phyloP scores from a whole-genome alignment of 73 alveolate species.

The Tetrahymena thermophila region DNA sequence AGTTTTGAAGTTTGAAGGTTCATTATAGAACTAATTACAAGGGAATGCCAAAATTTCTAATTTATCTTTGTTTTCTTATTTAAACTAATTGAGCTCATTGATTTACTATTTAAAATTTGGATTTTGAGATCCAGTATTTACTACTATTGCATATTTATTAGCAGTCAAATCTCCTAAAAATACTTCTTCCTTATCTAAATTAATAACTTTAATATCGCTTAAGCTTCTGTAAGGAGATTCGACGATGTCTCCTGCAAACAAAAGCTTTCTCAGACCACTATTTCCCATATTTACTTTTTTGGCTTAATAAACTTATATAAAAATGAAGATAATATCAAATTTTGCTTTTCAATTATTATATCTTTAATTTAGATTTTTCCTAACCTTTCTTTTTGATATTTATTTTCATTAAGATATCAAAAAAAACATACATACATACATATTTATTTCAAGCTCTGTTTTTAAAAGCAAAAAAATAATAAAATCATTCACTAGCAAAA shows the following conservation, averaged over 20 bases:
- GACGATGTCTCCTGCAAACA: slow-evolving; percentile 12
- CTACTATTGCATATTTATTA: slow-evolving; percentile 1
- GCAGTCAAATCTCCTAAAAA: slow-evolving; percentile 3
- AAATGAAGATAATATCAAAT: background rate
- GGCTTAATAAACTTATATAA: background rate
- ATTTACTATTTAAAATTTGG: slow-evolving; percentile 9
- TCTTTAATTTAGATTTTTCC: background rate
- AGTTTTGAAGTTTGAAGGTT: background rate
- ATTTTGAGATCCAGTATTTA: slow-evolving; percentile 19
- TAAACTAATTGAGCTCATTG: background rate
- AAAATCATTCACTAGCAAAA: background rate
- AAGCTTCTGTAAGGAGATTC: slow-evolving; percentile 20
- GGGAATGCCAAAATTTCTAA: slow-evolving; percentile 24
- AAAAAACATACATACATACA: background rate
- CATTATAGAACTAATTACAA: background rate
- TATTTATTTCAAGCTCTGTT: background rate
- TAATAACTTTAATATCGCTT: slow-evolving; percentile 19
- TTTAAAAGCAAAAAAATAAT: too few species aligned
- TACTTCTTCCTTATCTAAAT: slow-evolving; percentile 15
- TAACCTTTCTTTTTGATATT: background rate
- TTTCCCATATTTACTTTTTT: slow-evolving; percentile 29
- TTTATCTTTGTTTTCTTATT: background rate
- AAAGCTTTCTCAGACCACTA: slow-evolving; percentile 36
- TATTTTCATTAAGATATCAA: background rate
- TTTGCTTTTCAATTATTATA: background rate